phyloP scores from a whole-genome alignment of 2,329 filamentous ascomycete species.

The Verticillium dahliae region DNA sequence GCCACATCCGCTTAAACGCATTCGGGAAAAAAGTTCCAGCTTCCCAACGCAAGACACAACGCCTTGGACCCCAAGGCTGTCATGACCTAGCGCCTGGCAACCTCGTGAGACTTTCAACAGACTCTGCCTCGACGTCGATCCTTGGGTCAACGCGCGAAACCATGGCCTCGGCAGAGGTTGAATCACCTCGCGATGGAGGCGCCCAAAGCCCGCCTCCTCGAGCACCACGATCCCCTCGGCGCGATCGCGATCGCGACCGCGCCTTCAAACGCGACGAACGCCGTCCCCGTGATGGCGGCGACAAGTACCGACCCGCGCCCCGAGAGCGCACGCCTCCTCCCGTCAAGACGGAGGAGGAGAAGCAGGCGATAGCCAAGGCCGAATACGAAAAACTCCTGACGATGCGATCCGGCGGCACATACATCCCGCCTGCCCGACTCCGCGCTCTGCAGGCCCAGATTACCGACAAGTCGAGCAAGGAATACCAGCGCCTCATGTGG shows the following conservation, averaged over 20 bases:
- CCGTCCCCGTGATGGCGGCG: conserved; percentile 25
- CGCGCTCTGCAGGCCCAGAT: conserved; percentile 93
- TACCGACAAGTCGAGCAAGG: conserved; percentile 91
- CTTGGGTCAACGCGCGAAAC: conserved; percentile 4
- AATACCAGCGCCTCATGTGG: conserved; percentile 99
- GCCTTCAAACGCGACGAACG: conserved; percentile 20
- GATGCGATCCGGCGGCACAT: conserved; percentile 91
- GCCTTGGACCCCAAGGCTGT: not conserved
- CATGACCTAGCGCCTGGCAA: not conserved
- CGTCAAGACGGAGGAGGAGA: conserved; percentile 66
- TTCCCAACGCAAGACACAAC: not conserved
- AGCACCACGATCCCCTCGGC: conserved; percentile 8
- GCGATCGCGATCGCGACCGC: conserved; percentile 7
- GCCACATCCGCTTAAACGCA: not conserved
- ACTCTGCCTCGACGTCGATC: not conserved
- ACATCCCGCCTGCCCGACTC: conserved; percentile 87
- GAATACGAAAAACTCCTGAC: conserved; percentile 89
- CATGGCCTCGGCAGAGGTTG: conserved; percentile 41
- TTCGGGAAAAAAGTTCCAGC: not conserved
- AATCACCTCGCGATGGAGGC: conserved; percentile 21
- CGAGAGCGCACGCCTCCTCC: conserved; percentile 27
- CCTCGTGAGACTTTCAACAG: not conserved
- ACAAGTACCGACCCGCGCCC: conserved; percentile 41
- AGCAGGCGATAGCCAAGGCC: conserved; percentile 80
- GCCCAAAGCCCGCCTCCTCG: not conserved